Evolutionary conservation across 2,329 filamentous ascomycete genomes (phyloP), one percentile per base, ranked within the genome.

Genomic region (Furcasterigmium sp.): DNA sequence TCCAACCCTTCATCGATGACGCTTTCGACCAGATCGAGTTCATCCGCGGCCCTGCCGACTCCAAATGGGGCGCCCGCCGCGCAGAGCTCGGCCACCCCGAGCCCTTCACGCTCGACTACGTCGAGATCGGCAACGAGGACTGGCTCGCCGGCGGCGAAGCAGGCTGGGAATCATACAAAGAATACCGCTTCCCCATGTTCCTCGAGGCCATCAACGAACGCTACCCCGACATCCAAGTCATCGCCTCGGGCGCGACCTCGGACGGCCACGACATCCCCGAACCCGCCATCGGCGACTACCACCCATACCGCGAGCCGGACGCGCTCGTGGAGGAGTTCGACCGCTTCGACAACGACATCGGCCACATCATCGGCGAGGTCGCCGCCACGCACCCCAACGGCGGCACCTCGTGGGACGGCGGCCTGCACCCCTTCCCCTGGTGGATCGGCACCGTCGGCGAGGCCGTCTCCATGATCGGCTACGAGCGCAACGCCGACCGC

Each of bases 121-220:
- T 85, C 43, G 82, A 85, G 59, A 63, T 85, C 35, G 82, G 83
- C 46, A 85, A 86, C 56, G 82, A 86, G 56, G 82, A 86, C 52
- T 77, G 76, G 66, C 70, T 84, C 4, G 71, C 68, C 20, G 69
- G 69, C 4, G 73, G 70, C 5, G 64, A 69, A 2, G 53, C 55
- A 0, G 68, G 73, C 5, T 73, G 67, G 56, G 59, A 68, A 2
- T 68, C 72, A 6, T 75, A 72, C 53, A 67, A 70, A 39, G 70
- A 76, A 45, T 75, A 75, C 51, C 74, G 81, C 4, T 82, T 84
- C 56, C 66, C 70, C 5, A 62, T 70, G 51, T 82, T 85, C 60
- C 68, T 81, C 47, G 59, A 80, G 30, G 80, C 79, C 14, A 79
- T 84, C 60, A 69, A 65, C 36, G 62, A 64, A 23, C 66, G 61